Conservation (phyloP, 805 yeast species). For the Sugiyamaella floridensis region DNA sequence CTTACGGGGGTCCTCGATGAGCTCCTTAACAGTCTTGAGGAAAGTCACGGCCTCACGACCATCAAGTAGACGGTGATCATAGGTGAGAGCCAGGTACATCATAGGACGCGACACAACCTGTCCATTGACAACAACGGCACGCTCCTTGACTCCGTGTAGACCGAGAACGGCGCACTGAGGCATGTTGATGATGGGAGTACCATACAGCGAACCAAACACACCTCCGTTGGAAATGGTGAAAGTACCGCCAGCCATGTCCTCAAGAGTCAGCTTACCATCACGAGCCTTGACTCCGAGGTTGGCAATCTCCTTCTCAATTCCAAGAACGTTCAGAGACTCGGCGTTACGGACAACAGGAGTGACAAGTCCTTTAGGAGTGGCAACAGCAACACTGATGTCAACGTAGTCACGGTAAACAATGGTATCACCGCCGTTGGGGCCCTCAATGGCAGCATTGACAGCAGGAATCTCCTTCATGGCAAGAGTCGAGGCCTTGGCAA, state of each 20-base stretch:
- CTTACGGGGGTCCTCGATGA: conserved; percentile 97
- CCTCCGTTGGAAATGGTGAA: conserved; percentile 99
- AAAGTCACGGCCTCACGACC: conserved; percentile 99
- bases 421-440: conserved; percentile 62
- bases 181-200: conserved; percentile 96
- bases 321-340: conserved; percentile 81
- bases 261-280: conserved; percentile 91
- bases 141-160: conserved; percentile 93
- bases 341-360: conserved; percentile 98
- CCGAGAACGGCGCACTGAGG: conserved; percentile 99
- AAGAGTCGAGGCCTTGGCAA: conserved; percentile 84
- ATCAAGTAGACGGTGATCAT: conserved; percentile 95
- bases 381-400: conserved; percentile 94
- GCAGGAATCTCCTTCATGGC: conserved; percentile 95
- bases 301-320: conserved; percentile 80
- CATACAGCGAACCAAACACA: conserved; percentile 94
- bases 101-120: conserved; percentile 95
- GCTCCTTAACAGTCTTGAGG: conserved; percentile 92
- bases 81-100: conserved; percentile 98
- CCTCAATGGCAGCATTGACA: conserved; percentile 89
- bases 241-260: conserved; percentile 99
- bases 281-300: conserved; percentile 86
- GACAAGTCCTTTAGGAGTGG: conserved; percentile 98
- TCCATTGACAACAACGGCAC: conserved; percentile 95
- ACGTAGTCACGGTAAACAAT: conserved; percentile 94